phyloP scores from a whole-genome alignment of 345 rosid genomes.

The Kandelia obovata region DNA sequence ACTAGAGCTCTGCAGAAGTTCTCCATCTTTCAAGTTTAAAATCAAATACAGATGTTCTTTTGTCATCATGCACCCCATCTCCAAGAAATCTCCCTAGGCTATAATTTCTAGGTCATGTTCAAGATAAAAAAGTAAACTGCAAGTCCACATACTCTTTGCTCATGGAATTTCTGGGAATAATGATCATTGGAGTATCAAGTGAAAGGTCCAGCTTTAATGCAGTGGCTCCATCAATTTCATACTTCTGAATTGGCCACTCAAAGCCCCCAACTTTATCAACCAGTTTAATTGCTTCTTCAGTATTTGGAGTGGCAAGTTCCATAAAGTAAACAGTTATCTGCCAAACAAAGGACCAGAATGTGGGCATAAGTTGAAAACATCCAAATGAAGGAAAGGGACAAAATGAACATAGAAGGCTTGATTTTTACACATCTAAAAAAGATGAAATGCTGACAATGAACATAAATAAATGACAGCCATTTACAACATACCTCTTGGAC shows the following conservation, averaged over 20 bases:
- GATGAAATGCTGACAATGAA: neutral
- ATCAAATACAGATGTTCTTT: neutral
- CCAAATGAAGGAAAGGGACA: neutral
- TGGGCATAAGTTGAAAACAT: neutral
- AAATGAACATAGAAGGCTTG: neutral
- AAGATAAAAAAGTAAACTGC: slow-evolving; percentile 7
- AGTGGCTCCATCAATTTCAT: slow-evolving; percentile 92
- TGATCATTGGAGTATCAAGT: slow-evolving; percentile 85
- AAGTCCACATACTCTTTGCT: slow-evolving; percentile 75
- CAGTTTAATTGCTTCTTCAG: slow-evolving; percentile 93
- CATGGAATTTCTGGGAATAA: slow-evolving; percentile 77
- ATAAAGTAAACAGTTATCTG: slow-evolving; percentile 89
- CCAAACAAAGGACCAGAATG: slow-evolving; percentile 22
- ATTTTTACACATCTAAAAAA: neutral
- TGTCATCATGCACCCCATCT: neutral
- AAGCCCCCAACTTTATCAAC: slow-evolving; percentile 97
- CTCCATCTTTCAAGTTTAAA: neutral
- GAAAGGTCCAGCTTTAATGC: slow-evolving; percentile 93
- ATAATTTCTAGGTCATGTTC: neutral
- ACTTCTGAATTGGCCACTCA: slow-evolving; percentile 95
- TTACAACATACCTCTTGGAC: slow-evolving; percentile 78
- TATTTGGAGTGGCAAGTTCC: slow-evolving; percentile 91
- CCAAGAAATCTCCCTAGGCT: neutral
- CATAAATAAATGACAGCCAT: slow-evolving; percentile 5
- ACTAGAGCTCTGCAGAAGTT: neutral